Conservation (phyloP, 1,139 yeast genomes). For the Pneumocystis wakefieldiae region DNA sequence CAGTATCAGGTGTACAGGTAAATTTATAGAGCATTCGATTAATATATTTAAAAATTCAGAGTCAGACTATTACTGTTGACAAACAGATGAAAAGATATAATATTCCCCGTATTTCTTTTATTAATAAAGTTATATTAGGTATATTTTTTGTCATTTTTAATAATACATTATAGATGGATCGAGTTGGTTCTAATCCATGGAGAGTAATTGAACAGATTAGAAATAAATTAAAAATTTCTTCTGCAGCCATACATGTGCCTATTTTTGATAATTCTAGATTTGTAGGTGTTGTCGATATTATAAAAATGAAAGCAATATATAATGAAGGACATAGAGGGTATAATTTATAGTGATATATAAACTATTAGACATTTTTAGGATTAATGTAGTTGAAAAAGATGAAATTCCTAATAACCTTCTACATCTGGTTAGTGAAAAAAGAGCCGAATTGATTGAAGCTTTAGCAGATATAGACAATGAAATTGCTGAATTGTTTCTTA, state of each 20-base stretch:
- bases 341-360: slow-evolving; percentile 24
- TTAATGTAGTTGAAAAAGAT: slow-evolving; percentile 31
- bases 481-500: slow-evolving; percentile 51
- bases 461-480: slow-evolving; percentile 69
- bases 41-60: slow-evolving; percentile 48
- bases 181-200: slow-evolving; percentile 90
- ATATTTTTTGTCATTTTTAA: not conserved
- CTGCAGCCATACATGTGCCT: slow-evolving; percentile 68
- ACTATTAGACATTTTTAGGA: slow-evolving; percentile 58
- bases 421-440: slow-evolving; percentile 39
- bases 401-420: slow-evolving; percentile 21
- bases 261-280: slow-evolving; percentile 37
- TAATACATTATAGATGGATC: slow-evolving; percentile 50
- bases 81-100: slow-evolving; percentile 94
- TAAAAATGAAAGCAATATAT: slow-evolving; percentile 46
- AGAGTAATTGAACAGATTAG: slow-evolving; percentile 77
- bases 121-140: slow-evolving; percentile 41
- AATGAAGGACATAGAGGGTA: slow-evolving; percentile 44
- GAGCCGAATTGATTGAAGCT: slow-evolving; percentile 70
- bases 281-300: slow-evolving; percentile 66
- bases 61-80: slow-evolving; percentile 70
- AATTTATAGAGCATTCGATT: slow-evolving; percentile 93
- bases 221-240: slow-evolving; percentile 56
- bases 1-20: slow-evolving; percentile 96
- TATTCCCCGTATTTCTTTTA: slow-evolving; percentile 89